phyloP scores from a whole-genome alignment of 2,329 filamentous ascomycete species.

The Phyllosticta ampelicida region DNA sequence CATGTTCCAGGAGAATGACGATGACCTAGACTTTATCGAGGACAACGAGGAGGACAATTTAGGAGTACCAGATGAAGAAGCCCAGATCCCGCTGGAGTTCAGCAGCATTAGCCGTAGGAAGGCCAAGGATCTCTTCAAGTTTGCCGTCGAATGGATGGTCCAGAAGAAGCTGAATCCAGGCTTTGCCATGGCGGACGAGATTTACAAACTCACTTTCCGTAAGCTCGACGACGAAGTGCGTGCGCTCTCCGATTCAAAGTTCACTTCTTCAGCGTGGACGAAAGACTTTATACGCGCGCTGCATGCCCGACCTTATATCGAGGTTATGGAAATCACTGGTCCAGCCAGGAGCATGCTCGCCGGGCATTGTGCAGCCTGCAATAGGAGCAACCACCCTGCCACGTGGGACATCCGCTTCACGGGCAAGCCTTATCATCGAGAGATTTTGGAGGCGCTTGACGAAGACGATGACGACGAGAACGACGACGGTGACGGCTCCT shows the following conservation, averaged over 20 bases:
- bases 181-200: conserved; percentile 50
- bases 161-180: conserved; percentile 66
- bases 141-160: conserved; percentile 70
- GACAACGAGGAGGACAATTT: conserved; percentile 47
- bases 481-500: conserved; percentile 18
- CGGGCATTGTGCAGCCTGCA: conserved; percentile 56
- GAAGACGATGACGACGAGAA: conserved; percentile 29
- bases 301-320: conserved; percentile 52
- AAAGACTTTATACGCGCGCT: conserved; percentile 54
- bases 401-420: conserved; percentile 52
- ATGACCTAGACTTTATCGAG: conserved; percentile 55
- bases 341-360: conserved; percentile 14
- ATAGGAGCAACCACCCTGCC: conserved; percentile 56
- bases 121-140: conserved; percentile 60
- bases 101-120: conserved; percentile 56
- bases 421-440: conserved; percentile 55
- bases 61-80: conserved; percentile 43
- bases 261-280: conserved; percentile 61
- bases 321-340: conserved; percentile 35
- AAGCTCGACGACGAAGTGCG: conserved; percentile 63
- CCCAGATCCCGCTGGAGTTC: conserved; percentile 57
- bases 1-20: conserved; percentile 42
- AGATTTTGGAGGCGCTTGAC: conserved; percentile 53
- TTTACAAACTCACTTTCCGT: conserved; percentile 58
- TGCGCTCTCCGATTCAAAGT: conserved; percentile 59